Evolutionary conservation across 441 rosid species (phyloP), one percentile per base, ranked within the genome.

Genomic region (Euphorbia celastroides): DNA sequence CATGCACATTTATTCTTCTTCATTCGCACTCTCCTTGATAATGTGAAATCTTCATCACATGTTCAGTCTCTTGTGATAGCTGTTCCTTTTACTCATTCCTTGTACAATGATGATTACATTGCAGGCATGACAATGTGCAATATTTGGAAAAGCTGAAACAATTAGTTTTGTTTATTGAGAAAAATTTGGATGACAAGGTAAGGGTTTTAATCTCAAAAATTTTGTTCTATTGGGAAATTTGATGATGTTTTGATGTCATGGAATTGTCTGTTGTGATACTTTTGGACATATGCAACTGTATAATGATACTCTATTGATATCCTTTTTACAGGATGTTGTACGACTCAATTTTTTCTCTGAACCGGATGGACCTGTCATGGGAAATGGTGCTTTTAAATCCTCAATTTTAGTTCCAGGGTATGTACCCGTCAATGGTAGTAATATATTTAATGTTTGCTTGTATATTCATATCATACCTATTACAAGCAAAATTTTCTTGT

Each of bases 311-410:
- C 31, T 5, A 46, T 2, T 56, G 52, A 17, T 67, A 66, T 77
- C 32, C 63, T 63, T 66, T 61, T 48, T 74, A 54, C 82, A 92
- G 99, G 97, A 94, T 68, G 48, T 70, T 46, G 64, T 84, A 76
- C 81, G 81, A 58, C 79, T 94, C 84, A 85, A 68, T 80, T 90
- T 92, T 72, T 91, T 83, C 85, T 82, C 96, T 67, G 84, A 88
- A 86, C 98, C 99, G 66, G 99, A 94, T 81, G 98, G 99, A 50
- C 86, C 97, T 31, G 75, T 92, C 72, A 87, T 82, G 82, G 96
- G 97, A 74, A 90, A 88, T 81, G 97, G 99, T 73, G 66, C 89
- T 67, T 94, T 76, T 75, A 84, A 90, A 64, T 83, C 97, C 66
- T 84, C 98, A 62, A 60, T 79, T 75, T 76, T 94, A 76, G 78